Conservation (phyloP, 108 stramenopile species). For the Discostella stelligeroides region DNA sequence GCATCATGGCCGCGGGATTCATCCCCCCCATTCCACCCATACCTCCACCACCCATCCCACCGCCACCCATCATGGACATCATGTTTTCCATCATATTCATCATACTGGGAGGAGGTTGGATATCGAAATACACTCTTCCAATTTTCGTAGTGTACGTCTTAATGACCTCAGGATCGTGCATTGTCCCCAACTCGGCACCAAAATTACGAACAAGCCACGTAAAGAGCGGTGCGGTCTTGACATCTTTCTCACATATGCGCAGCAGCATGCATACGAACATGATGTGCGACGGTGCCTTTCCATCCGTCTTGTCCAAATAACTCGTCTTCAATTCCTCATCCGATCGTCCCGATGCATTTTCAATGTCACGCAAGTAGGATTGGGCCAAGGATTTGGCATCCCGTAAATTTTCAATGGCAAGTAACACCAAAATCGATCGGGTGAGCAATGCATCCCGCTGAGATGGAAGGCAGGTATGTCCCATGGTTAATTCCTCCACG, state of each 20-base stretch:
- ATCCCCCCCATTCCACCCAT: slow-evolving; percentile 59
- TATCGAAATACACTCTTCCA: slow-evolving; percentile 86
- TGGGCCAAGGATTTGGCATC: slow-evolving; percentile 66
- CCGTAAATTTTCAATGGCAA: slow-evolving; percentile 77
- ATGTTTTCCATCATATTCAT: slow-evolving; percentile 90
- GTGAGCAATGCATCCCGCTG: slow-evolving; percentile 83
- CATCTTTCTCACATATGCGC: slow-evolving; percentile 82
- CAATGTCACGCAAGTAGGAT: slow-evolving; percentile 61
- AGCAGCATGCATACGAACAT: slow-evolving; percentile 78
- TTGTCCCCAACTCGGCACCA: slow-evolving; percentile 68
- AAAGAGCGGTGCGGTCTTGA: slow-evolving; percentile 79
- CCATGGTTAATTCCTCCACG: slow-evolving; percentile 60
- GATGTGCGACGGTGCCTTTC: slow-evolving; percentile 77
- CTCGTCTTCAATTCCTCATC: slow-evolving; percentile 63
- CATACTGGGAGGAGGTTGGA: slow-evolving; percentile 90
- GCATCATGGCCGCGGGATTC: slow-evolving; percentile 87
- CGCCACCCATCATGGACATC: slow-evolving; percentile 79
- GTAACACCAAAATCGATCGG: slow-evolving; percentile 68
- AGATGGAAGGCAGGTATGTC: slow-evolving; percentile 76
- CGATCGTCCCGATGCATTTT: slow-evolving; percentile 48
- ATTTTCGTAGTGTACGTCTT: slow-evolving; percentile 85
- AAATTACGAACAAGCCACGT: slow-evolving; percentile 81
- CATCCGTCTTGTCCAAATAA: slow-evolving; percentile 80
- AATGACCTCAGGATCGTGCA: slow-evolving; percentile 73
- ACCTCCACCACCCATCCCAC: slow-evolving; percentile 48